These are phyloP conservation scores for Alnus glutinosa DNA, from an alignment of 306 rosid genomes.

Conservation along the genomic window DNA sequence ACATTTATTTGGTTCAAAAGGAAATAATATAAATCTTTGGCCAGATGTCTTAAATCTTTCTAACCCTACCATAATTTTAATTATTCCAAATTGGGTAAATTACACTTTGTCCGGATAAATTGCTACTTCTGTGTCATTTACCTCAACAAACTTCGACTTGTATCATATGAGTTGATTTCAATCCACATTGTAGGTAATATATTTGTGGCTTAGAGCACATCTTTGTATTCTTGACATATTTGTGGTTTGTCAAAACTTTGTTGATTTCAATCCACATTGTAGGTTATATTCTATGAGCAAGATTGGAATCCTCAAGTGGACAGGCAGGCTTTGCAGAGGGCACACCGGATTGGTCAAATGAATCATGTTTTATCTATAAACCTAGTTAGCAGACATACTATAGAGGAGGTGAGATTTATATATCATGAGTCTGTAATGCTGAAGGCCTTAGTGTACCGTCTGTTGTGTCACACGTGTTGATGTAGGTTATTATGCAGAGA, in stretches of 20 bases:
- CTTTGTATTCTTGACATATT: constrained; percentile 2
- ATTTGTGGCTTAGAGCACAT: neutral
- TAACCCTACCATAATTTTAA: no score
- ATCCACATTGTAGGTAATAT: no score
- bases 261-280: constrained; percentile 8
- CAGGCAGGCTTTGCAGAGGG: constrained; percentile 92
- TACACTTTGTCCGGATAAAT: no score
- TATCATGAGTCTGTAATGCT: constrained; percentile 8
- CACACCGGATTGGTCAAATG: constrained; percentile 92
- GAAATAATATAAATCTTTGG: neutral
- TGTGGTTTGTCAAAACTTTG: neutral
- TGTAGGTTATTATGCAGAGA: constrained; percentile 86
- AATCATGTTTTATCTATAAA: constrained; percentile 74
- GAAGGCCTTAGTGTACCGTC: constrained; percentile 8
- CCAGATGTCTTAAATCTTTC: neutral
- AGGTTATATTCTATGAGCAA: constrained; percentile 97
- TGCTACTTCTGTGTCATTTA: no score
- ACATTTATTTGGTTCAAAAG: neutral
- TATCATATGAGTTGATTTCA: no score
- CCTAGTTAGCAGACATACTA: constrained; percentile 66
- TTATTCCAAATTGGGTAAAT: no score
- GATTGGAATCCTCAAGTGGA: constrained; percentile 99
- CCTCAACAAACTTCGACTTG: no score
- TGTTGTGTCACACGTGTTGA: constrained; percentile 29
- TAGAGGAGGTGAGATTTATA: constrained; percentile 73